Base-by-base conservation (phyloP, 176 grass and related monocot species). In the Lolium rigidum region DNA sequence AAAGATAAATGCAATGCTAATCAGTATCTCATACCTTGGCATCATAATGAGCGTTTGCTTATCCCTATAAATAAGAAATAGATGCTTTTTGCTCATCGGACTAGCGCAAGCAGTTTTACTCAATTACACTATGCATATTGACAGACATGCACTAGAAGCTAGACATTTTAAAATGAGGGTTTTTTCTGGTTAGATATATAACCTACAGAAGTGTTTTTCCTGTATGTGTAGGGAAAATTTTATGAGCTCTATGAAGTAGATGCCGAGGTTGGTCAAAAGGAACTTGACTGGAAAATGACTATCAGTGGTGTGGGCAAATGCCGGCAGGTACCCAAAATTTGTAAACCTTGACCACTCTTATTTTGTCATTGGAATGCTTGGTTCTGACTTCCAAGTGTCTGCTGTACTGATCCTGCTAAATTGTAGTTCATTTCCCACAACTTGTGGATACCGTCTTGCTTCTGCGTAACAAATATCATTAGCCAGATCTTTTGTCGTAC, bases 211-310 rank as follows among this genome's bases (percentile, higher is more conserved):
- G 14, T 78, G 61, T 67, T 63, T 66, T 69, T 3, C 73, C 15
- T 57, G 80, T 82, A 79, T 88, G 11, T 84, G 50, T 21, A 98
- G 96, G 96, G 96, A 17, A 98, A 92, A 74, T 98, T 98, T 80
- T 98, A 98, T 77, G 96, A 98, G 78, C 91, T 98, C 17, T 98
- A 98, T 91, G 96, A 98, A 81, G 48, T 92, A 65, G 96, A 98
- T 90, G 93, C 96, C 89, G 96, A 98, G 84, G 84, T 98, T 70
- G 96, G 96, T 69, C 90, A 92, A 7, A 95, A 85, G 64, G 96
- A 98, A 84, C 86, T 98, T 86, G 96, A 94, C 80, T 98, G 96
- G 96, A 98, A 95, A 98, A 98, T 98, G 90, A 98, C 96, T 67
- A 26, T 88, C 70, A 95, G 77, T 84, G 96, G 96, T 41, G 96